Base-by-base conservation (phyloP, 2,329 filamentous ascomycete species). In the Didymella exigua region DNA sequence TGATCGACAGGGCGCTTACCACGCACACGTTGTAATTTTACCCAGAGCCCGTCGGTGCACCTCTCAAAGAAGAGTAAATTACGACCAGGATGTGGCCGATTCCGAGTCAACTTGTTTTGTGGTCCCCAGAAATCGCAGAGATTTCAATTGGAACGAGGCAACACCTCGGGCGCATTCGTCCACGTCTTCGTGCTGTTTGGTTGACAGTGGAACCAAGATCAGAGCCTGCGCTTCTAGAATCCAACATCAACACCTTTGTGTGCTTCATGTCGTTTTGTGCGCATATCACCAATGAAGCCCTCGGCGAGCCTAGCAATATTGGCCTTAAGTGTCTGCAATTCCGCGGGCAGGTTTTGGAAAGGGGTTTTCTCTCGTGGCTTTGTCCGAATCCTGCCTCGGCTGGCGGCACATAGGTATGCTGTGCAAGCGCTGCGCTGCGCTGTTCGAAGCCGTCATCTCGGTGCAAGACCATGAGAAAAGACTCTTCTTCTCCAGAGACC, bases 21-120 rank as follows among this genome's bases (percentile, higher is more conserved):
- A 46, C 50, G 52, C 51, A 66, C 53, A 66, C 60, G 62, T 47
- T 58, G 66, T 68, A 69, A 66, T 63, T 61, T 64, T 62, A 59
- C 43, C 43, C 36, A 44, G 18, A 33, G 31, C 7, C 30, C 24
- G 8, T 11, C 53, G 42, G 53, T 49, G 60, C 59, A 63, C 59
- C 48, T 60, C 62, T 60, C 61, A 67, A 70, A 70, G 46, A 64
- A 61, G 63, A 61, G 63, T 64, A 72, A 69, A 65, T 69, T 66
- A 65, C 62, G 54, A 45, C 66, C 54, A 51, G 62, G 59, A 54
- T 69, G 21, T 46, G 44, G 54, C 48, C 42, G 61, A 69, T 62
- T 59, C 30, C 41, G 42, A 46, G 14, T 48, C 42, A 24, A 34
- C 46, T 55, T 50, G 49, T 47, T 50, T 45, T 55, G 52, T 55